Evolutionary conservation across 1,284 basidiomycete genomes (phyloP), one percentile per base, ranked within the genome.

Genomic region (Leccinum pachyderme): DNA sequence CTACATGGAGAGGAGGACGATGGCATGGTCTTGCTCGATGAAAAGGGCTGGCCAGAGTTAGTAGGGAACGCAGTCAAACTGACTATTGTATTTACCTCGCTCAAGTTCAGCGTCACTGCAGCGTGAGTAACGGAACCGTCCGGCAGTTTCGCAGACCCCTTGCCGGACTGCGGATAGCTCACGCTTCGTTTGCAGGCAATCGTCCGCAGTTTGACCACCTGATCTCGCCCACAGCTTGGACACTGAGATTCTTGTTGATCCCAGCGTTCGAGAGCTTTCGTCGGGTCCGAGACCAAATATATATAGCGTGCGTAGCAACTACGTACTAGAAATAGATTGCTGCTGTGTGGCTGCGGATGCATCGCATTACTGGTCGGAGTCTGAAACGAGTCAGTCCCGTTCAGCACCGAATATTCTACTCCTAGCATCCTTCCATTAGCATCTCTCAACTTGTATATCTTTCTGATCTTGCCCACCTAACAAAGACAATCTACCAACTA

Each of bases 61-160:
- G 65, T 69, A 12, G 70, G 70, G 15, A 69, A 69, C 25, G 70
- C 69, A 7, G 67, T 68, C 32, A 69, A 69, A 53, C 37, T 69
- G 45, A 71, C 67, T 0, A 39, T 69, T 9, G 61, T 69, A 7
- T 69, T 69, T 52, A 70, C 63, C 28, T 70, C 69, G 43, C 70
- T 69, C 59, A 69, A 71, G 59, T 70, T 69, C 49, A 68, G 32
- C 22, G 67, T 72, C 31, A 63, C 18, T 18, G 18, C 69, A 11
- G 59, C 69, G 67, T 72, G 51, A 62, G 70, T 70, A 27, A 44
- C 49, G 18, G 39, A 44, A 6, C 8, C 33, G 18, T 25, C 29
- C 6, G 4, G 28, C 7, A 22, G n/a, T 1, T 12, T 28, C 18
- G 11, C 27, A 49, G 22, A 25, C 37, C n/a, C 37, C n/a, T 24